Evolutionary conservation across 2,329 filamentous ascomycete genomes (phyloP), one percentile per base, ranked within the genome.

Genomic region (Apiospora marii): DNA sequence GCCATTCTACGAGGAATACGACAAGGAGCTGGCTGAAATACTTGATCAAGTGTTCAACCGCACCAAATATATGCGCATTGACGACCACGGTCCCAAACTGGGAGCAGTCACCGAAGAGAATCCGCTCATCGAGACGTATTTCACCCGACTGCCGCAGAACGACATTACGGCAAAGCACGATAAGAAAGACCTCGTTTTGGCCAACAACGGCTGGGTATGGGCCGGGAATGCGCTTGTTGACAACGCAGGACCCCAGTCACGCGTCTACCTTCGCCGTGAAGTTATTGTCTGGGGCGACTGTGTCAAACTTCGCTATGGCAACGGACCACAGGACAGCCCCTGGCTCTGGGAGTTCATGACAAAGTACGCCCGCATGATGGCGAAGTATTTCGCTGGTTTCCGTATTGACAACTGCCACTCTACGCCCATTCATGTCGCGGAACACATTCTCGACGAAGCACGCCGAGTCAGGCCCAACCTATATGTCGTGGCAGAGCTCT

Each of bases 141-240:
- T 99, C 83, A 98, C 96, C 0, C 91, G 96, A 41, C 86, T 99
- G 53, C 94, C 95, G 1, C 81, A 89, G 43, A 98, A 97, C 77
- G 90, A 93, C 14, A 90, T 88, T 14, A 98, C 96, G 0, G 88
- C 91, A 74, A 92, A 94, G 78, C 92, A 97, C 79, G 91, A 91
- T 72, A 87, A 91, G 1, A 92, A 92, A 72, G 92, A 95, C 61
- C 87, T 97, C 67, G 94, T 94, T 2, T 85, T 99, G 70, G 95
- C 92, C 53, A 98, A 98, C 83, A 99, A 99, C 80, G 96, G 96
- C 61, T 99, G 96, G 96, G 95, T 99, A 12, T 99, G 96, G 96
- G 96, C 94, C 73, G 96, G 96, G 7, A 97, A 98, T 83, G 96
- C 96, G 1, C 89, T 98, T 83, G 89, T 94, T 61, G 96, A 99